Evolutionary conservation across 2,329 filamentous ascomycete species (phyloP).

Genomic region (Rosellinia necatrix): DNA sequence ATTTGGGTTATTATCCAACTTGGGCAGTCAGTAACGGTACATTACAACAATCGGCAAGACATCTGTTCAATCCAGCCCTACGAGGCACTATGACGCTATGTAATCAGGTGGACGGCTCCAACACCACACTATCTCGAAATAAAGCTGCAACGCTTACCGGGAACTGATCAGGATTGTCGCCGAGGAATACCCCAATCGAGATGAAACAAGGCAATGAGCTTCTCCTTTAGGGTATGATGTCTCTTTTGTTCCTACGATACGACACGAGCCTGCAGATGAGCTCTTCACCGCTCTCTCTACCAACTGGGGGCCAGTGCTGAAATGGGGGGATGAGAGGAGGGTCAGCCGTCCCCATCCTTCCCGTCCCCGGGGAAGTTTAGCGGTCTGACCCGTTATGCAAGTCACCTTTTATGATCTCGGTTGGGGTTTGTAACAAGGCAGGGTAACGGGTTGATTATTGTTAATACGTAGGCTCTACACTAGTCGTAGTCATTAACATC

Average conservation of each 20-base stretch:
- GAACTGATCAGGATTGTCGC: not conserved
- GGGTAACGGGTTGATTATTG: too few relatives aligned
- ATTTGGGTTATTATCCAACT: too few relatives aligned
- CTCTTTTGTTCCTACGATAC: conserved; percentile 19
- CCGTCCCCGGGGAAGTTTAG: conserved; percentile 20
- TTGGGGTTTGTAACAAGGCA: not conserved
- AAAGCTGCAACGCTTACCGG: conserved; percentile 17
- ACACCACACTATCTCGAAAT: not conserved
- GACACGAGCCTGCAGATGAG: conserved; percentile 12
- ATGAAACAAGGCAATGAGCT: conserved; percentile 10
- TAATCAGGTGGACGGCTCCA: not conserved
- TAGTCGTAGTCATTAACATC: too few relatives aligned
- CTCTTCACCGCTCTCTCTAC: conserved; percentile 23
- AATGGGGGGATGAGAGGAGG: not conserved
- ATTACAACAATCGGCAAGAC: too few relatives aligned
- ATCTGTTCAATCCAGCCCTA: conserved; percentile 19
- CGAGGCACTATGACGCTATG: conserved; percentile 11
- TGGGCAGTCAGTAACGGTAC: too few relatives aligned
- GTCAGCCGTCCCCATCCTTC: conserved; percentile 23
- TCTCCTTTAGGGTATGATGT: conserved; percentile 18
- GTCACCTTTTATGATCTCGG: not conserved
- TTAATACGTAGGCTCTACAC: too few relatives aligned
- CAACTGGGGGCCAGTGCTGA: not conserved
- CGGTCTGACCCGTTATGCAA: conserved; percentile 20
- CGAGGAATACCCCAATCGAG: conserved; percentile 17